These are phyloP conservation scores for Tremella mesenterica DNA, from an alignment of 768 basidiomycete species.

Conservation along the genomic window DNA sequence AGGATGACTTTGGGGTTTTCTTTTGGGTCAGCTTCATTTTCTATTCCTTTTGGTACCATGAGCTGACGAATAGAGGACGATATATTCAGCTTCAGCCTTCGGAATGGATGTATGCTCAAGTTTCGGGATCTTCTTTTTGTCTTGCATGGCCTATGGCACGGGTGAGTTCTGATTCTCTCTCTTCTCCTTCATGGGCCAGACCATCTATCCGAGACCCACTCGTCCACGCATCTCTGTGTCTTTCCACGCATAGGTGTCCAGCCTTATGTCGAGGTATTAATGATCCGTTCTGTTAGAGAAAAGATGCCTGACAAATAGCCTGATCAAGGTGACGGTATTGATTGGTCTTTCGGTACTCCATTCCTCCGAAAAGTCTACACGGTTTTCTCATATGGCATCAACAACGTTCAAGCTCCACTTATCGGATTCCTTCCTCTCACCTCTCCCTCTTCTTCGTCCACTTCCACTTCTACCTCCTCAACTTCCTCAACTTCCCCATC, in stretches of 20 bases:
- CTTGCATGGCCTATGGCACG: conserved; percentile 39
- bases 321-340: conserved; percentile 35
- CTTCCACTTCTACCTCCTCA: not conserved
- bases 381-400: conserved; percentile 39
- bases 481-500: not conserved
- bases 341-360: conserved; percentile 42
- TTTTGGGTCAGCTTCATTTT: conserved; percentile 25
- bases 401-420: conserved; percentile 33
- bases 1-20: conserved; percentile 36
- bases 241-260: no score
- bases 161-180: conserved; percentile 2
- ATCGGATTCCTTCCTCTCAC: conserved; percentile 38
- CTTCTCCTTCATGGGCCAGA: not conserved
- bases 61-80: conserved; percentile 13
- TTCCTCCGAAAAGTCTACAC: conserved; percentile 37
- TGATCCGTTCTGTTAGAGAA: no score
- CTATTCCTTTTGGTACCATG: not conserved
- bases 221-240: no score
- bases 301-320: conserved; percentile 1
- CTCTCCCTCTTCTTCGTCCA: not conserved
- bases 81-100: conserved; percentile 35
- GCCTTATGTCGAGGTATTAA: no score
- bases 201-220: not conserved
- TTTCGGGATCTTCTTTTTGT: conserved; percentile 26
- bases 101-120: conserved; percentile 40